These are phyloP conservation scores for Iris pallida DNA, from an alignment of 116 monocot species.

Conservation along the genomic window DNA sequence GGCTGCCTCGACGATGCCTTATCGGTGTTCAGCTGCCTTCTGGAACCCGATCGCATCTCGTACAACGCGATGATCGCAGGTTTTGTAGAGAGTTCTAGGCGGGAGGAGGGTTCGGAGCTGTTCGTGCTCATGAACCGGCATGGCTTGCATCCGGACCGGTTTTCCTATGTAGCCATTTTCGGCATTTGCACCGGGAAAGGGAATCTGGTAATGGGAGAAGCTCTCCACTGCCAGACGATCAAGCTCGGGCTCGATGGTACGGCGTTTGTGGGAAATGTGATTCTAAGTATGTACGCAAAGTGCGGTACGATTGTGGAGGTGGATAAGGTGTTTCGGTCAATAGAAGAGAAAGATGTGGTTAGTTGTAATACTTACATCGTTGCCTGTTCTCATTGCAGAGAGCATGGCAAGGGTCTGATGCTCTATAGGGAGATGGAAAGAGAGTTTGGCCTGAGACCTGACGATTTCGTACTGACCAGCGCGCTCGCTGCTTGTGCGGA, in stretches of 20 bases:
- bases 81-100: slow-evolving; percentile 33
- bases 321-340: slow-evolving; percentile 33
- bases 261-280: slow-evolving; percentile 60
- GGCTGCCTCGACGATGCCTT: slow-evolving; percentile 34
- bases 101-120: slow-evolving; percentile 40
- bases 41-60: slow-evolving; percentile 42
- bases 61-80: slow-evolving; percentile 60
- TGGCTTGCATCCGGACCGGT: slow-evolving; percentile 36
- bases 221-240: slow-evolving; percentile 44
- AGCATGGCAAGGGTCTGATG: slow-evolving; percentile 35
- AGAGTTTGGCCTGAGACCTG: slow-evolving; percentile 19
- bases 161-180: slow-evolving; percentile 42
- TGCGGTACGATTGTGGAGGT: slow-evolving; percentile 23
- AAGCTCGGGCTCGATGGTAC: slow-evolving; percentile 50
- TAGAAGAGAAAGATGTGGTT: slow-evolving; percentile 45
- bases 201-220: slow-evolving; percentile 19
- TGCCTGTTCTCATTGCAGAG: slow-evolving; percentile 38
- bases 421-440: slow-evolving; percentile 37
- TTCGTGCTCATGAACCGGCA: slow-evolving; percentile 34
- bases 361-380: slow-evolving; percentile 55
- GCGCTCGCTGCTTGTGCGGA: slow-evolving; percentile 45
- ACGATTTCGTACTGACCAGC: slow-evolving; percentile 40
- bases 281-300: slow-evolving; percentile 52
- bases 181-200: slow-evolving; percentile 25
- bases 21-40: slow-evolving; percentile 27